These are phyloP conservation scores for Carnegiea gigantea DNA, from an alignment of 179 eudicot species.

Conservation along the genomic window DNA sequence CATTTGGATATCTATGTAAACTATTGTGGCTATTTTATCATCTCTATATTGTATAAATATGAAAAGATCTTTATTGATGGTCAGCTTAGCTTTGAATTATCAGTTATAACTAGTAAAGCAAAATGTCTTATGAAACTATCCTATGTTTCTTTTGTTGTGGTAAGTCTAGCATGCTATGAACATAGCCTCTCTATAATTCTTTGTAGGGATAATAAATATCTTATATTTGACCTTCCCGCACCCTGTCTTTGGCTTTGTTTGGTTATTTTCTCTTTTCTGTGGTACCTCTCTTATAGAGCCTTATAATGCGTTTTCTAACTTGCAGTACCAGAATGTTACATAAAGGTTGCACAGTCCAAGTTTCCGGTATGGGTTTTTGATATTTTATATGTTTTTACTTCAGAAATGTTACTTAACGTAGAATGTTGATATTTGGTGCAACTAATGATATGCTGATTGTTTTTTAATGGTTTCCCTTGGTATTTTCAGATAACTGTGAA, in stretches of 20 bases:
- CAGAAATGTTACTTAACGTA: not conserved
- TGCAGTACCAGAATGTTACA: conserved; percentile 73
- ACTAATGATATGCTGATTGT: not conserved
- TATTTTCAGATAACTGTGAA: conserved; percentile 67
- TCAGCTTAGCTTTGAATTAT: not conserved
- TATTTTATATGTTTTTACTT: not conserved
- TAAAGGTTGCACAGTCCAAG: conserved; percentile 75
- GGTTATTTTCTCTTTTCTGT: not conserved
- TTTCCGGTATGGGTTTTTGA: conserved; percentile 60
- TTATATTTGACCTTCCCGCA: not conserved
- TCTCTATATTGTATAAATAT: not conserved
- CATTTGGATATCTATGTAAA: not conserved
- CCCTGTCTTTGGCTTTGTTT: not conserved
- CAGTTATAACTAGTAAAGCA: not conserved
- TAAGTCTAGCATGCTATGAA: not conserved
- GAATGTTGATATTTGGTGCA: conserved; percentile 8
- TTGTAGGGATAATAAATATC: not conserved
- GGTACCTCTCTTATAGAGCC: not conserved
- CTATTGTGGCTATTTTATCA: not conserved
- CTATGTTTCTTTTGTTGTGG: not conserved
- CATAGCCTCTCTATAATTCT: not conserved
- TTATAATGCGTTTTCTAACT: conserved; percentile 12
- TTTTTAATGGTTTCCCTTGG: not conserved
- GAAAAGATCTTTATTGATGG: not conserved
- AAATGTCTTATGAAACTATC: not conserved